phyloP scores from a whole-genome alignment of 2,329 filamentous ascomycete genomes.

The Fusarium virguliforme region DNA sequence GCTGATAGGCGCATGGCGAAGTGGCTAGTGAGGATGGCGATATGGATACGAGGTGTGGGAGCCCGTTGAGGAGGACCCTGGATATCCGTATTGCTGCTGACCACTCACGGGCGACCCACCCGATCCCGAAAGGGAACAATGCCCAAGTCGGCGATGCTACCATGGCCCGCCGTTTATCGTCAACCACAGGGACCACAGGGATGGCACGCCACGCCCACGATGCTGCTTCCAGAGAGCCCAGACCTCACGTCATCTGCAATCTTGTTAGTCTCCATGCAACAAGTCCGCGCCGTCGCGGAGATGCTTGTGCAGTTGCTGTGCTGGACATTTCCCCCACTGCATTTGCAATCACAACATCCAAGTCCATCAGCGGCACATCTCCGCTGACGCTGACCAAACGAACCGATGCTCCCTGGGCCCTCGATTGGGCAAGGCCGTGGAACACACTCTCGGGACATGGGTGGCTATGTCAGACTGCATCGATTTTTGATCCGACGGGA shows the following conservation, averaged over 20 bases:
- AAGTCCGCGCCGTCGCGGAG: slow-evolving; percentile 35
- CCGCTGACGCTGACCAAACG: slow-evolving; percentile 15
- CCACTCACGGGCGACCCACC: slow-evolving; percentile 43
- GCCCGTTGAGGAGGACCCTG: slow-evolving; percentile 40
- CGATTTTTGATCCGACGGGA: slow-evolving; percentile 45
- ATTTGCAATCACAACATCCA: slow-evolving; percentile 29
- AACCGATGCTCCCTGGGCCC: not conserved
- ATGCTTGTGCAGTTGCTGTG: slow-evolving; percentile 13
- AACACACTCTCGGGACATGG: slow-evolving; percentile 27
- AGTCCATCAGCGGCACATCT: slow-evolving; percentile 8
- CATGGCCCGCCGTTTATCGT: slow-evolving; percentile 39
- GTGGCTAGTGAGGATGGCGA: slow-evolving; percentile 50
- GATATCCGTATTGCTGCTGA: slow-evolving; percentile 47
- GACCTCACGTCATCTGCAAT: slow-evolving; percentile 42
- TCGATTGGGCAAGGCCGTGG: slow-evolving; percentile 19
- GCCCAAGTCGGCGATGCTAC: slow-evolving; percentile 31
- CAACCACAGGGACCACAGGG: slow-evolving; percentile 23
- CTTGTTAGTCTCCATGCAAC: slow-evolving; percentile 39
- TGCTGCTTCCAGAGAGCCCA: slow-evolving; percentile 32
- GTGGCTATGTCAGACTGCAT: slow-evolving; percentile 44
- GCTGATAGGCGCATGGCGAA: slow-evolving; percentile 49
- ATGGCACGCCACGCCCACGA: slow-evolving; percentile 31
- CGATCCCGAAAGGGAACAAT: slow-evolving; percentile 43
- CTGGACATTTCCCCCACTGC: slow-evolving; percentile 15
- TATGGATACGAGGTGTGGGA: slow-evolving; percentile 51